Base-by-base conservation (phyloP, 2,329 filamentous ascomycete species). In the Colletotrichum sp. region DNA sequence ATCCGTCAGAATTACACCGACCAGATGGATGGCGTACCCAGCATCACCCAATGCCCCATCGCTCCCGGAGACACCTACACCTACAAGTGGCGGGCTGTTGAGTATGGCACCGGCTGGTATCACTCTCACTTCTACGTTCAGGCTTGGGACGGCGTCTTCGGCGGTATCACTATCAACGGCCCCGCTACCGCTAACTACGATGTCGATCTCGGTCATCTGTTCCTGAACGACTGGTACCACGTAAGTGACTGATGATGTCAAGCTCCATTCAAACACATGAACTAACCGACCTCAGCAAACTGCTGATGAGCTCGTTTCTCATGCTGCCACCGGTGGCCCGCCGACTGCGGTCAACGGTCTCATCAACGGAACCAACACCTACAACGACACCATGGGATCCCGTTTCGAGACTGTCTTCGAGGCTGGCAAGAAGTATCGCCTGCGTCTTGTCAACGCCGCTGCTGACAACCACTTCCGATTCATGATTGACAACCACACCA, bases 151-250 rank as follows among this genome's bases (percentile, higher is more conserved):
- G 93, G 93, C 1, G 83, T 93, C 1, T 85, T 90, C 32, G 93
- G 93, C 0, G 88, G 87, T 4, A 90, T 94, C 44, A 83, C 93
- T 21, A 91, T 94, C 78, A 87, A 93, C 70, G 92, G 92, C 0
- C 92, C 92, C 0, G 87, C 88, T 0, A 88, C 89, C 3, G 85
- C 88, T 16, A 87, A 91, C 79, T 93, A 93, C 78, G 92, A 95
- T 76, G 86, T 89, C 65, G 93, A 95, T 79, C 85, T 93, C 0
- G 93, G 93, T 5, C 83, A 88, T 13, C 79, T 94, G 2, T 86
- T 92, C 30, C 80, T 94, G 8, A 89, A 87, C 18, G 92, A 93
- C 79, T 93, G 91, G 90, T 88, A 88, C 78, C 89, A 91, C 76
- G 55, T 36, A 36, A 36, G 34, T 16, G 0, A 36, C 15, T 0